Percentiles rank a stretch among this genome's conserved stretches.
Evolutionary conservation across 768 basidiomycete genomes (phyloP).

Genomic region (Hygrophorus russula): DNA sequence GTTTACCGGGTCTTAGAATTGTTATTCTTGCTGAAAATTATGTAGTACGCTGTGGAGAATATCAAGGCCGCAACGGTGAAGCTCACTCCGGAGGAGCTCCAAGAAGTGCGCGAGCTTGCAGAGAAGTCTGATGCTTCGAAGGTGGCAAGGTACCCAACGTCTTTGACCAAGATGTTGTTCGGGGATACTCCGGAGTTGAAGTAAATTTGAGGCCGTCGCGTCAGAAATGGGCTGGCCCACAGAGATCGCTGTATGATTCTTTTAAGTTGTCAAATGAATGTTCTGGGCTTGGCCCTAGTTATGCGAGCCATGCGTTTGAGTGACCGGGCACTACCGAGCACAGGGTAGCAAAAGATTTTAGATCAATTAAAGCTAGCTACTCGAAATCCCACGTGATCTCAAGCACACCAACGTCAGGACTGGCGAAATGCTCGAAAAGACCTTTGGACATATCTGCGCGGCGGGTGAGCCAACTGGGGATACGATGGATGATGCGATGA

Average conservation of each 20-base stretch:
- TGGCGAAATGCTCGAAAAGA: constrained; percentile 11
- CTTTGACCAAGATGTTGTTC: too few species aligned
- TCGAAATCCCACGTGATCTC: constrained; percentile 3
- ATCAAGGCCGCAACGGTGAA: constrained; percentile 21
- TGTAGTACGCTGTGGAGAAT: constrained; percentile 34
- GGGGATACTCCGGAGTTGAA: too few species aligned
- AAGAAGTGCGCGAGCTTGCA: constrained; percentile 23
- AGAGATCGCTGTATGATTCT: too few species aligned
- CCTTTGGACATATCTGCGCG: constrained; percentile 14
- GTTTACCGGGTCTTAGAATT: neutral
- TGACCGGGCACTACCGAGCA: too few species aligned
- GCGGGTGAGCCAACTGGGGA: neutral
- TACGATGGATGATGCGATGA: neutral
- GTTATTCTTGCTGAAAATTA: neutral
- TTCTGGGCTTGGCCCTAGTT: too few species aligned
- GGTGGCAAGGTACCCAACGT: constrained; percentile 18
- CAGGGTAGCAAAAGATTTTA: too few species aligned
- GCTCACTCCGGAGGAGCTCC: constrained; percentile 25
- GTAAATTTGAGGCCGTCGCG: too few species aligned
- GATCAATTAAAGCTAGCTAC: too few species aligned
- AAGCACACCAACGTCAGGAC: constrained; percentile 1
- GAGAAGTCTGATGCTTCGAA: constrained; percentile 18
- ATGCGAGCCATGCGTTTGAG: too few species aligned
- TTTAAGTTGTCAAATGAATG: too few species aligned
- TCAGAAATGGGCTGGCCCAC: too few species aligned